These are phyloP conservation scores for Eucalyptus microcorys DNA, from an alignment of 345 rosid genomes.

Conservation along the genomic window DNA sequence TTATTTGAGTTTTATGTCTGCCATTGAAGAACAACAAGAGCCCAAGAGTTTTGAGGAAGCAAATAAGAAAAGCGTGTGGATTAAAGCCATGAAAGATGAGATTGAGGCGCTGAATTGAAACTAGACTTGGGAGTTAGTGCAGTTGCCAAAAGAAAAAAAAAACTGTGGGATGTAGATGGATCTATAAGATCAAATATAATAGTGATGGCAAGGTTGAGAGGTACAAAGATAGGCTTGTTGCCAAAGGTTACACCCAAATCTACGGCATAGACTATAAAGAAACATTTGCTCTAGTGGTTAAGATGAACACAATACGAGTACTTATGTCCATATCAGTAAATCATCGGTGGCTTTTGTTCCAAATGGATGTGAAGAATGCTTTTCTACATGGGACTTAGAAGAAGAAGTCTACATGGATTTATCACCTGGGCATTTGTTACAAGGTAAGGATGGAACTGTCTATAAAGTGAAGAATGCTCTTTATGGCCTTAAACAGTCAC, in stretches of 20 bases:
- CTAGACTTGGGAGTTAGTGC: not conserved
- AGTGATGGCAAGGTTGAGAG: not conserved
- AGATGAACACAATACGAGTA: not conserved
- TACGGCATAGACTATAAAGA: not conserved
- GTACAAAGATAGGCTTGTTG: not conserved
- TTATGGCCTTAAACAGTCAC: not conserved
- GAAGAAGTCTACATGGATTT: not conserved
- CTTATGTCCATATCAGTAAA: not conserved
- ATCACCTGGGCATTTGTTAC: not conserved
- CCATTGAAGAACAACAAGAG: not conserved
- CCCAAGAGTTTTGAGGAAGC: not conserved
- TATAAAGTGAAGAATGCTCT: not conserved
- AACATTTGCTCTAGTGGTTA: not conserved
- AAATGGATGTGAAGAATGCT: not conserved
- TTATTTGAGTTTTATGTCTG: not conserved
- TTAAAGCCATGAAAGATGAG: not conserved
- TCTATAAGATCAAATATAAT: not conserved
- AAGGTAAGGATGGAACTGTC: not conserved
- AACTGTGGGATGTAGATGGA: not conserved
- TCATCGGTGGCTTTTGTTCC: not conserved
- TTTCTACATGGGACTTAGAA: not conserved
- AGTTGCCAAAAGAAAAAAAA: not conserved
- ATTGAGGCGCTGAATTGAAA: not conserved
- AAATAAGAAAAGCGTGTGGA: not conserved
- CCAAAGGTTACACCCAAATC: not conserved